These are phyloP conservation scores for Coemansia sp. DNA, from an alignment of 192 early-diverging fungal species.

Conservation along the genomic window DNA sequence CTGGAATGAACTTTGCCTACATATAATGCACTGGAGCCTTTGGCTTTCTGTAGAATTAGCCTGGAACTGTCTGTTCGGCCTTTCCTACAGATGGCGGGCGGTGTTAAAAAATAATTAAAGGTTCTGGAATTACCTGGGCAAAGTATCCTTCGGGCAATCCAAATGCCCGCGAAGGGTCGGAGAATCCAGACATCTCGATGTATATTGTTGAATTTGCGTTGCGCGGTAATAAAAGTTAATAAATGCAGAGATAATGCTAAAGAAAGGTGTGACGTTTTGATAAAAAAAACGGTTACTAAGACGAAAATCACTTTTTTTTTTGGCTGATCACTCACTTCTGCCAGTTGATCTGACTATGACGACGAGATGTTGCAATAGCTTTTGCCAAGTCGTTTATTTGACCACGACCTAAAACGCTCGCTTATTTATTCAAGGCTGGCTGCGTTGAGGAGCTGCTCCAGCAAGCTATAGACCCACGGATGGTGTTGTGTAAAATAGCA, in stretches of 20 bases:
- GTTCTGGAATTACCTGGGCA: slow-evolving; percentile 37
- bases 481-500: too few species aligned
- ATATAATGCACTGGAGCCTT: background rate
- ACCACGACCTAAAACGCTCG: too few species aligned
- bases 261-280: too few species aligned
- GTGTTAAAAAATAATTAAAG: background rate
- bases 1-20: slow-evolving; percentile 57
- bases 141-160: slow-evolving; percentile 51
- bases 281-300: too few species aligned
- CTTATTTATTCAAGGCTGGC: too few species aligned
- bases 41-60: background rate
- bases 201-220: background rate
- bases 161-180: slow-evolving; percentile 52
- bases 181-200: slow-evolving; percentile 9
- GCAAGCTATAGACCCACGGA: too few species aligned
- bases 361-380: too few species aligned
- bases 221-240: background rate
- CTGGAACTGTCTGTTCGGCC: background rate
- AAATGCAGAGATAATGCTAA: background rate
- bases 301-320: too few species aligned
- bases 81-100: background rate
- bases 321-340: too few species aligned
- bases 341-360: too few species aligned
- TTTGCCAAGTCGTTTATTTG: too few species aligned
- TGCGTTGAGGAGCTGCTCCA: too few species aligned